Evolutionary conservation across 1,139 yeast species (phyloP), one percentile per base, ranked within the genome.

Genomic region (Taiozyma sp.): DNA sequence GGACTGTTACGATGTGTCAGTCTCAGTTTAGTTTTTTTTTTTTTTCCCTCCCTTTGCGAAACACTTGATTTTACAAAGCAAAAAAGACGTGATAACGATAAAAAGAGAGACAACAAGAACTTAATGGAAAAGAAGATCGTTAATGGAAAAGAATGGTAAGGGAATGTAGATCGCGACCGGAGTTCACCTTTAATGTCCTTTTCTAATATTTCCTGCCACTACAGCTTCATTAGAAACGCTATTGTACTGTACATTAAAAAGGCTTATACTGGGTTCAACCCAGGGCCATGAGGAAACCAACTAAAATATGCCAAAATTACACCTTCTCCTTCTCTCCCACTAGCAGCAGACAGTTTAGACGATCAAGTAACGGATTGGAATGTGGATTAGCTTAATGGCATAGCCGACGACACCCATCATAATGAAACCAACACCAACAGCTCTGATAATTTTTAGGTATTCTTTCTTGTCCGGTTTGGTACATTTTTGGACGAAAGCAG

Each of bases 351-450:
- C 19, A 63, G 60, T 53, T 76, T 79, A 91, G 61, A 91, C 98
- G 74, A 91, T 90, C 75, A 91, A 83, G 74, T 90, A 95, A 76
- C 98, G 87, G 75, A 91, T 90, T 67, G 99, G 99, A 65, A 91
- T 91, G 73, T 91, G 99, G 65, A 91, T 80, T 11, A 50, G 30
- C 75, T 93, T 93, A 72, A 93, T 95, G 64, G 85, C 88, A 74
- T 90, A 93, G 53, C 99, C 99, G 64, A 93, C 95, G 64, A 89
- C 87, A 65, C 99, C 99, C 93, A 93, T 95, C 81, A 91, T 91
- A 62, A 91, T 75, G 73, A 91, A 93, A 62, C 99, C 99, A 60
- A 90, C 79, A 64, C 98, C 98, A 52, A 93, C 98, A 51, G 98
- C 97, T 73, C 93, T 85, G 61, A 93, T 80, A 67, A 91, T 88